Percentiles rank a stretch among this genome's conserved stretches.
Evolutionary conservation across 1,284 basidiomycete genomes (phyloP).

Genomic region (Neonothopanus nambi): DNA sequence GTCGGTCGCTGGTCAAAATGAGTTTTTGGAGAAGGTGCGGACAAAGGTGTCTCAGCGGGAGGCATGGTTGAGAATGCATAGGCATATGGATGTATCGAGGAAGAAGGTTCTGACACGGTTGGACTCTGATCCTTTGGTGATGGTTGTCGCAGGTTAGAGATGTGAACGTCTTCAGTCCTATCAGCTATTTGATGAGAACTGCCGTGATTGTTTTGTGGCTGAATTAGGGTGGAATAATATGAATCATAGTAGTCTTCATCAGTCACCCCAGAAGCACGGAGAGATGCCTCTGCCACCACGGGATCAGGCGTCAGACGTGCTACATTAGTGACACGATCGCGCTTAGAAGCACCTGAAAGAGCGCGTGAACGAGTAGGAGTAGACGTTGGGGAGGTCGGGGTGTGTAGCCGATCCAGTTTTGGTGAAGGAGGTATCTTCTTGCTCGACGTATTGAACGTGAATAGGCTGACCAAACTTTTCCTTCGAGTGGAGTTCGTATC

Average conservation of each 20-base stretch:
- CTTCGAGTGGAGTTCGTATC: conserved; percentile 40
- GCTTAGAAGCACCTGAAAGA: not conserved
- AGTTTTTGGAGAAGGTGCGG: conserved; percentile 12
- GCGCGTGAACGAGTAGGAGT: not conserved
- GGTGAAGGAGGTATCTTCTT: conserved; percentile 27
- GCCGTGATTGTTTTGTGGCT: conserved; percentile 15
- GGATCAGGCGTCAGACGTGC: conserved; percentile 8
- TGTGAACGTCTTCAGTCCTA: not conserved
- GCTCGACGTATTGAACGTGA: conserved; percentile 39
- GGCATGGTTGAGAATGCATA: conserved; percentile 34
- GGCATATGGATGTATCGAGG: conserved; percentile 51
- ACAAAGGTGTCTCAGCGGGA: conserved; percentile 7
- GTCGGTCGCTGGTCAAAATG: conserved; percentile 7
- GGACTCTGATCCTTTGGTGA: conserved; percentile 21
- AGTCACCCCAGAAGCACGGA: conserved; percentile 9
- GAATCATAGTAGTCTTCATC: conserved; percentile 44
- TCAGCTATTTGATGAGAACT: conserved; percentile 17
- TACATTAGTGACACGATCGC: not conserved
- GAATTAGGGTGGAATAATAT: conserved; percentile 29
- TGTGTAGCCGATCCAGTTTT: conserved; percentile 16
- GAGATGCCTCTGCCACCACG: conserved; percentile 1
- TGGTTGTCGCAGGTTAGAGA: conserved; percentile 5
- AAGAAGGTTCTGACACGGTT: conserved; percentile 19
- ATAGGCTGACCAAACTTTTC: conserved; percentile 49
- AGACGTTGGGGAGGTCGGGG: not conserved